Conservation (phyloP, 805 yeast species). For the Pichia nakasei region DNA sequence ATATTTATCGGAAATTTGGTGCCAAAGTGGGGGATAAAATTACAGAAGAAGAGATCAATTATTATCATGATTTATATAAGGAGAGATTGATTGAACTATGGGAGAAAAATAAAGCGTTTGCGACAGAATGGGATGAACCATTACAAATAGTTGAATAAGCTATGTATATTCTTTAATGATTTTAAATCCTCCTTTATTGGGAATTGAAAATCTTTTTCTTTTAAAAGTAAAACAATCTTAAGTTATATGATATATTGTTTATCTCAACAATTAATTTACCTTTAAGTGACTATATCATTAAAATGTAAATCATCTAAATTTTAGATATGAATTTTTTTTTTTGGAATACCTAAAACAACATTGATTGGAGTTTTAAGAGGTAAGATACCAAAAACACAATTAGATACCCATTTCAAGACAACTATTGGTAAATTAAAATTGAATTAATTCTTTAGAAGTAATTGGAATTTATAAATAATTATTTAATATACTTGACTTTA, state of each 20-base stretch:
- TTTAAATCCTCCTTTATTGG: slow-evolving; percentile 37
- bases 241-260: slow-evolving; percentile 59
- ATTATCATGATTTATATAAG: slow-evolving; percentile 66
- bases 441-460: slow-evolving; percentile 57
- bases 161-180: slow-evolving; percentile 32
- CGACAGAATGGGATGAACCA: slow-evolving; percentile 39
- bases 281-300: slow-evolving; percentile 26
- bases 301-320: slow-evolving; percentile 17
- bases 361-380: slow-evolving; percentile 79
- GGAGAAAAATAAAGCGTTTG: slow-evolving; percentile 53
- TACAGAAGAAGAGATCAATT: slow-evolving; percentile 43
- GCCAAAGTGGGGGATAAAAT: slow-evolving; percentile 20
- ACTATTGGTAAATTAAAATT: slow-evolving; percentile 89
- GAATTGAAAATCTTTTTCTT: no score
- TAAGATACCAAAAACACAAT: slow-evolving; percentile 83
- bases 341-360: slow-evolving; percentile 66
- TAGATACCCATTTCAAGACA: slow-evolving; percentile 86
- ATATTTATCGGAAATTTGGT: slow-evolving; percentile 27
- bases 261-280: slow-evolving; percentile 64
- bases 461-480: slow-evolving; percentile 42
- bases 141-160: slow-evolving; percentile 35
- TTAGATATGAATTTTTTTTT: slow-evolving; percentile 30
- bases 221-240: slow-evolving; percentile 48
- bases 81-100: slow-evolving; percentile 54
- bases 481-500: slow-evolving; percentile 37